Conservation (phyloP, 1,139 yeast species). For the Saccharomyces hybrid region DNA sequence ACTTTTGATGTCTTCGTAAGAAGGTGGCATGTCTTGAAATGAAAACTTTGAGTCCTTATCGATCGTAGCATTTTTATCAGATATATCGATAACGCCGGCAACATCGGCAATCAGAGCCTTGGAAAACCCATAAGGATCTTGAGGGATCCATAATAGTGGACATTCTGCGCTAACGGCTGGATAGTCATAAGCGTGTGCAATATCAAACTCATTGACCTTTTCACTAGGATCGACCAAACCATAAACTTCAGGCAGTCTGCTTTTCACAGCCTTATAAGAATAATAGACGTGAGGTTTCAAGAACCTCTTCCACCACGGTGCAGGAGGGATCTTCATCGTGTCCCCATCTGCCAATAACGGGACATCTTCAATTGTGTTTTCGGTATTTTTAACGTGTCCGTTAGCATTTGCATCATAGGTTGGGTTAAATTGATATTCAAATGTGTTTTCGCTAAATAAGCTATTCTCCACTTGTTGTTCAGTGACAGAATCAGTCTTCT, state of each 20-base stretch:
- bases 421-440: constrained; percentile 16
- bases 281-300: constrained; percentile 59
- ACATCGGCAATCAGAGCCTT: constrained; percentile 47
- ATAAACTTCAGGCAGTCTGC: constrained; percentile 48
- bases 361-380: constrained; percentile 11
- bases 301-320: constrained; percentile 41
- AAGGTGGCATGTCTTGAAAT: not conserved
- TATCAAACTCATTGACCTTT: constrained; percentile 31
- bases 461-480: constrained; percentile 18
- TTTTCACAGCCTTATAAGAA: constrained; percentile 48
- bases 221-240: constrained; percentile 36
- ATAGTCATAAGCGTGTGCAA: constrained; percentile 54
- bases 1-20: constrained; percentile 45
- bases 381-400: not conserved
- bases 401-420: constrained; percentile 5
- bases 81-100: constrained; percentile 42
- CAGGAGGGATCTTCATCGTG: constrained; percentile 28
- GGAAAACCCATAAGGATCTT: constrained; percentile 78
- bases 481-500: constrained; percentile 10
- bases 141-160: constrained; percentile 82
- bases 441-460: constrained; percentile 22
- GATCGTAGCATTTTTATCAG: constrained; percentile 61
- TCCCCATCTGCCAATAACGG: constrained; percentile 49
- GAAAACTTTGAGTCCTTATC: constrained; percentile 18
- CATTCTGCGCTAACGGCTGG: constrained; percentile 63